Base-by-base conservation (phyloP, 2,329 filamentous ascomycete genomes). In the Biscogniauxia mediterranea region DNA sequence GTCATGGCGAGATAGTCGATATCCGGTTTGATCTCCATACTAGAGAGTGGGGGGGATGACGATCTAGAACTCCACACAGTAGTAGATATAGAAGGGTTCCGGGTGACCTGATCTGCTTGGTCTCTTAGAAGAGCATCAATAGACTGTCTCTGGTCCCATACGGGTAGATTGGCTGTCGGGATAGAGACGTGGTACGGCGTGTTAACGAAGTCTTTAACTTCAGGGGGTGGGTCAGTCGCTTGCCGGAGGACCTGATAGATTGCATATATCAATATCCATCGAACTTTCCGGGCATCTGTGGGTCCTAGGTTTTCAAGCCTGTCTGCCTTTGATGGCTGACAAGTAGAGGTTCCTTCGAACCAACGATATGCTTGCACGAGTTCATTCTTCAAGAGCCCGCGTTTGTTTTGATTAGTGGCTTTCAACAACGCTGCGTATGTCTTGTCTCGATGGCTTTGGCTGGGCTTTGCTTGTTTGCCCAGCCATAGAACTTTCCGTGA, bases 231-330 rank as follows among this genome's bases (percentile, higher is more conserved):
- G 38, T 83, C 78, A 0, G 85, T 88, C 46, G 87, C 86, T 57
- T 85, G 85, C 9, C 84, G 81, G 1, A 95, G 80, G n/a, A 87
- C 88, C 71, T 95, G 91, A 60, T 92, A 83, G 3, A 86, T 82
- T 19, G 86, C 83, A 69, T 94, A 94, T 6, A 94, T 82, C 42
- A 93, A 72, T 28, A 93, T 84, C 91, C 91, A 95, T 49, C 91
- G 83, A 17, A 93, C 84, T 73, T 92, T 93, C 50, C 91, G 85
- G 1, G 86, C 89, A 64, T 94, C 91, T 8, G 82, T 78, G 11
- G 86, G 76, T 0, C 84, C 82, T 0, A 89, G 71, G 69, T 85
- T 87, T 42, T 86, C 84, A 5, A 73, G 62, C 60, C 84, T 85
- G 61, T 89, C 84, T 0, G 78, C 76, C 62, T 83, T 86, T 20